These are phyloP conservation scores for Monosporascus sp. DNA, from an alignment of 2,329 filamentous ascomycete genomes.

Conservation along the genomic window DNA sequence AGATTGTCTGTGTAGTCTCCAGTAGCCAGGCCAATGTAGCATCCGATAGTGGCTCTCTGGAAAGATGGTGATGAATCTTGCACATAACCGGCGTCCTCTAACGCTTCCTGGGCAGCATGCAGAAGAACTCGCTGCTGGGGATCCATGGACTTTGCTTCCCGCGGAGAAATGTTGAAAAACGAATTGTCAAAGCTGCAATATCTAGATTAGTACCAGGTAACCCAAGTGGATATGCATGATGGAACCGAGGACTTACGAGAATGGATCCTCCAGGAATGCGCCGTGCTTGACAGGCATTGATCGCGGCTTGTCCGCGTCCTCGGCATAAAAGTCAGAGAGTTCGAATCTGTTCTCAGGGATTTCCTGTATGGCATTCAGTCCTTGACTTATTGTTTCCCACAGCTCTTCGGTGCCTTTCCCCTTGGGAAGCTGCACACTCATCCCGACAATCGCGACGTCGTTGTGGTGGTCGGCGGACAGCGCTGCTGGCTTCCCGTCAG, in stretches of 20 bases:
- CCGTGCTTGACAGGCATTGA: conserved; percentile 4
- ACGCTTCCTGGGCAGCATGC: conserved; percentile 6
- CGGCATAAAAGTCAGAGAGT: conserved; percentile 1
- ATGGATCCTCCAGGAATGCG: conserved; percentile 4
- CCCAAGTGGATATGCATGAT: neutral
- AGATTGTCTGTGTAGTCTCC: conserved; percentile 10
- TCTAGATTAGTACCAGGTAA: too few relatives aligned
- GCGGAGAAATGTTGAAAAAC: conserved; percentile 14
- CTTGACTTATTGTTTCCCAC: conserved; percentile 3
- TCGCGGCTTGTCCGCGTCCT: conserved; percentile 1
- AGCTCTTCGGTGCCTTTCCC: conserved; percentile 1
- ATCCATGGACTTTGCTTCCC: conserved; percentile 10
- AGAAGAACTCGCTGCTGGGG: conserved; percentile 9
- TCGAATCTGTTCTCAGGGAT: conserved; percentile 4
- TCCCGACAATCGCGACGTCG: conserved; percentile 4
- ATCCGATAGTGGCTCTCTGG: conserved; percentile 7
- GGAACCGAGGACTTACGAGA: neutral
- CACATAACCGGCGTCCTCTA: conserved; percentile 7
- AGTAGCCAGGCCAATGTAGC: conserved; percentile 8
- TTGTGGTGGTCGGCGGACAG: neutral
- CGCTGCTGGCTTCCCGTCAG: too few relatives aligned
- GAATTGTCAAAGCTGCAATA: conserved; percentile 7
- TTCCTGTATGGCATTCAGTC: conserved; percentile 2
- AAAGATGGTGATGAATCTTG: conserved; percentile 7
- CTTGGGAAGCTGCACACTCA: conserved; percentile 4